These are phyloP conservation scores for Ceratopteris richardii DNA, from an alignment of 75 land plant species.

Conservation along the genomic window DNA sequence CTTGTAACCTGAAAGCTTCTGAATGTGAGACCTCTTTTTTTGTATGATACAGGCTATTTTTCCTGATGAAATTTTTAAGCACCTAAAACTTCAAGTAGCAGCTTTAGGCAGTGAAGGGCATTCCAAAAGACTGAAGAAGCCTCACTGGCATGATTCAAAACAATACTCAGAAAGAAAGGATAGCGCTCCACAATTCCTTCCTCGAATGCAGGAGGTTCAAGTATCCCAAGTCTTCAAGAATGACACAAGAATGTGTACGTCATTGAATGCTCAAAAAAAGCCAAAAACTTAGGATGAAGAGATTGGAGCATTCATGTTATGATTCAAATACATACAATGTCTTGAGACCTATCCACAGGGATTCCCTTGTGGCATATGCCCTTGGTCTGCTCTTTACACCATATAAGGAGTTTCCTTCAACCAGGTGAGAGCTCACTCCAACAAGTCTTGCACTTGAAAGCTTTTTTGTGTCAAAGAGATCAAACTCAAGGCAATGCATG, in stretches of 20 bases:
- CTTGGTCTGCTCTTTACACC: slow-evolving; percentile 46
- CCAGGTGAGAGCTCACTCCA: slow-evolving; percentile 9
- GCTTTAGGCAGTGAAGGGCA: slow-evolving; percentile 71
- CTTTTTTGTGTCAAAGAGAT: slow-evolving; percentile 10
- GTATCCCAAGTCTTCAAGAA: slow-evolving; percentile 58
- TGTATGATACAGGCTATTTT: too few species aligned
- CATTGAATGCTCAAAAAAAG: too few species aligned
- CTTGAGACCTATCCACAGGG: slow-evolving; percentile 81
- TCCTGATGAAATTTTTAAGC: background rate
- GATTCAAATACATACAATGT: slow-evolving; percentile 73
- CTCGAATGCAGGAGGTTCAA: slow-evolving; percentile 79
- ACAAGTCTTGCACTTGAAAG: background rate
- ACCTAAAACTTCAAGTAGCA: slow-evolving; percentile 80
- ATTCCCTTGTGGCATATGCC: slow-evolving; percentile 41
- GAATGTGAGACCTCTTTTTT: too few species aligned
- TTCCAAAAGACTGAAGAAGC: slow-evolving; percentile 64
- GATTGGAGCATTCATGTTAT: too few species aligned
- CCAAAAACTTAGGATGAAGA: too few species aligned
- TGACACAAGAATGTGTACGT: too few species aligned
- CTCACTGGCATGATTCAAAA: slow-evolving; percentile 90
- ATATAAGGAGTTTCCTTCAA: slow-evolving; percentile 17
- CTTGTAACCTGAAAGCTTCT: slow-evolving; percentile 50
- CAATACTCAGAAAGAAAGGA: slow-evolving; percentile 75
- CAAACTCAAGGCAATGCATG: slow-evolving; percentile 48
- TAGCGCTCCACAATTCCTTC: slow-evolving; percentile 85